Base-by-base conservation (phyloP, 306 rosid species). In the Ormosia emarginata region DNA sequence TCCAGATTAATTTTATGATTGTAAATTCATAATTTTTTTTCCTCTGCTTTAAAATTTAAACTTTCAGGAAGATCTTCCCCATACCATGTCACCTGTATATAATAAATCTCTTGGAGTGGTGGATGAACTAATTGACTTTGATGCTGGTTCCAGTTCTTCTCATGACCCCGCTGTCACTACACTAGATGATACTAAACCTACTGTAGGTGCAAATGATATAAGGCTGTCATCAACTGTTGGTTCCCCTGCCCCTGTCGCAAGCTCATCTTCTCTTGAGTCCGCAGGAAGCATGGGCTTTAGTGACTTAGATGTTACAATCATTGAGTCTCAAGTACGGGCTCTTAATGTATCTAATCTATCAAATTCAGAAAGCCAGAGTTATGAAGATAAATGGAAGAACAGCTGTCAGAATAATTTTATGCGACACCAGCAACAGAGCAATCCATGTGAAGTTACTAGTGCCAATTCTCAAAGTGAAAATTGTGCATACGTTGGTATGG, bases 11-110 rank as follows among this genome's bases (percentile, higher is more conserved):
- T 14, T 7, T 18, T 67, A 13, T 36, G 43, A 70, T 74, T 65
- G 18, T 57, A 40, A 65, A 34, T 43, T 30, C 18, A 24, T 79
- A 63, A 56, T 29, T 18, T 13, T 64, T 64, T 46, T 78, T 11
- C 75, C 57, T 85, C 58, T 39, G 64, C 50, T 24, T 24, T 24
- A 43, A 80, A 75, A 47, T 61, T 87, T 32, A 44, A 78, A 50
- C 58, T 86, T 83, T 44, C 92, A 89, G 92, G 90, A 87, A 85
- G 90, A 85, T 74, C 87, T 76, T 39, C 86, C 86, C 55, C 80
- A 82, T 24, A 80, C 85, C 49, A 55, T 83, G 62, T 83, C 88
- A 43, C 86, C 89, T 83, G 83, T 81, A 81, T 84, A 83, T 78
- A 83, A 9, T 66, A 85, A 80, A 44, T 58, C 89, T 65, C 63